A percentile compares a stretch with the other conserved stretches of the same genome.
These are phyloP conservation scores for Quercus ilex DNA, from an alignment of 306 rosid genomes.

Conservation along the genomic window DNA sequence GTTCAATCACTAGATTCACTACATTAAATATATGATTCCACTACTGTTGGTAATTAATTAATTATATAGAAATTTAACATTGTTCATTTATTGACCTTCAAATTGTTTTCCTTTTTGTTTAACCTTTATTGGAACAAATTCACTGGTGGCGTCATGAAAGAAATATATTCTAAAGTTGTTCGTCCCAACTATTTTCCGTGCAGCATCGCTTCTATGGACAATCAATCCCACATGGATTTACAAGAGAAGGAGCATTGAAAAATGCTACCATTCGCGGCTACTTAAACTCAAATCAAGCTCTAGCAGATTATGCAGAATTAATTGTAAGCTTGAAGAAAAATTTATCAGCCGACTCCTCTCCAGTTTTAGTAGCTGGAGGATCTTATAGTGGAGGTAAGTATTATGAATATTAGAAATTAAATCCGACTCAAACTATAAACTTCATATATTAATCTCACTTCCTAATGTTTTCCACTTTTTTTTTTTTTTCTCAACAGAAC, in stretches of 20 bases:
- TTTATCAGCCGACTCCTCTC: constrained; percentile 39
- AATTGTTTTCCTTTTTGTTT: too few relatives aligned
- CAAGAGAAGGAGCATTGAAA: constrained; percentile 49
- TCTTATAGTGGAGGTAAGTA: constrained; percentile 72
- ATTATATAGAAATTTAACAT: too few relatives aligned
- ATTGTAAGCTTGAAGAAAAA: constrained; percentile 38
- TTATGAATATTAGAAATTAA: neutral
- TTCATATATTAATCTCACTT: neutral
- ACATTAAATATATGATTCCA: neutral
- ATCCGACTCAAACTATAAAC: neutral
- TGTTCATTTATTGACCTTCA: too few relatives aligned
- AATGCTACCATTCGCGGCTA: constrained; percentile 59
- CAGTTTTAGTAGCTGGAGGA: constrained; percentile 55
- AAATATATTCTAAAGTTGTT: too few relatives aligned
- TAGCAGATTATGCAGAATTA: constrained; percentile 69
- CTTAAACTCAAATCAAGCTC: constrained; percentile 78
- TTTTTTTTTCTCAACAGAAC: constrained; percentile 18
- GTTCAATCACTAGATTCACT: too few relatives aligned
- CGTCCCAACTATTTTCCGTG: neutral
- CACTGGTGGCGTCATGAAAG: too few relatives aligned
- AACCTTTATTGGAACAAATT: too few relatives aligned
- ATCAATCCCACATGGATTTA: constrained; percentile 57
- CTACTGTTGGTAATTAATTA: too few relatives aligned
- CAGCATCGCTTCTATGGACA: constrained; percentile 81
- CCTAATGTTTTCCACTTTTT: neutral